phyloP scores from a whole-genome alignment of 805 yeast species.

The Candida andamanensis region DNA sequence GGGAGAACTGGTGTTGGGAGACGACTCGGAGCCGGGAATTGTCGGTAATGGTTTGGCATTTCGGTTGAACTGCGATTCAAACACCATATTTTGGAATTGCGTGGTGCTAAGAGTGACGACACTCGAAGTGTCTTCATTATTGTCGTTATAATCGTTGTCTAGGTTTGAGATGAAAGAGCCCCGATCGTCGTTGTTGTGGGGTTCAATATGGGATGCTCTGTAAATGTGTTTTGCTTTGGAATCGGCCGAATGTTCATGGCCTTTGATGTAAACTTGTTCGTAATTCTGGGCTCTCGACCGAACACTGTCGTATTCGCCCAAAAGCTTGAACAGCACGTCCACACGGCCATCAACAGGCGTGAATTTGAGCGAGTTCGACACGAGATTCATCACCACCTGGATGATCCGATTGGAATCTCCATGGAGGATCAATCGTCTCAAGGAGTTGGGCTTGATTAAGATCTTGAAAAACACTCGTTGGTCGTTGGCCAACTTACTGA shows the following conservation, averaged over 20 bases:
- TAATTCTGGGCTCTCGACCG: constrained; percentile 38
- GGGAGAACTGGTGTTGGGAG: constrained; percentile 1
- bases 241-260: constrained; percentile 14
- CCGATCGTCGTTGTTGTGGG: background rate
- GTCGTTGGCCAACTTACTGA: constrained; percentile 72
- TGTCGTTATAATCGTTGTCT: background rate
- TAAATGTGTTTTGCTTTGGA: constrained; percentile 1
- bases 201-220: constrained; percentile 1
- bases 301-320: constrained; percentile 66
- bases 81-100: constrained; percentile 34
- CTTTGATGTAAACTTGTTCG: constrained; percentile 40
- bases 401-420: constrained; percentile 90
- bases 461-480: constrained; percentile 67
- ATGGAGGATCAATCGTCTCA: constrained; percentile 59
- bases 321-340: constrained; percentile 51
- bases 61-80: constrained; percentile 31
- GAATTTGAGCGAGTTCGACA: constrained; percentile 85
- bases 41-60: constrained; percentile 20
- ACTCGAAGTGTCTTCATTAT: constrained; percentile 21
- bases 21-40: constrained; percentile 6
- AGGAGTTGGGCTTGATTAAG: constrained; percentile 54
- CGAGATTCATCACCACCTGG: constrained; percentile 89
- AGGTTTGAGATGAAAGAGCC: background rate
- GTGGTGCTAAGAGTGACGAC: constrained; percentile 31
- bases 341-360: constrained; percentile 88